phyloP scores from a whole-genome alignment of 208 protist genomes.

The Strigomonas culicis region DNA sequence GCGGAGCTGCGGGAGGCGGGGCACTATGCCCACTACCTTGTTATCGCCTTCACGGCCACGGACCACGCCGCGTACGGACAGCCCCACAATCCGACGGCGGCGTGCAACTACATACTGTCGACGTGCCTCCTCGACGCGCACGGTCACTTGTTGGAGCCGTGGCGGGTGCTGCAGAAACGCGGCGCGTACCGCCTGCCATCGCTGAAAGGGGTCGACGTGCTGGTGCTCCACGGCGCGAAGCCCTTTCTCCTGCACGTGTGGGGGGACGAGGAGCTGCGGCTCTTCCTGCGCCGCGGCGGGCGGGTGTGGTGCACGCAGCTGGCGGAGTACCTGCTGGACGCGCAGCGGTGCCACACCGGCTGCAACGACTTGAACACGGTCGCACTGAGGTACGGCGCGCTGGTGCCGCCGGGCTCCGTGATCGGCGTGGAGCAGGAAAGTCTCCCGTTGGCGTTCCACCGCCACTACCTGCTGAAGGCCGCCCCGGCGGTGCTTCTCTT shows the following conservation, averaged over 20 bases:
- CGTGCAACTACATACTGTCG: slow-evolving; percentile 58
- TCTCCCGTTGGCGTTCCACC: slow-evolving; percentile 62
- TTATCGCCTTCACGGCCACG: slow-evolving; percentile 63
- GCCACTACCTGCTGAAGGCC: slow-evolving; percentile 37
- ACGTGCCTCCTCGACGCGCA: slow-evolving; percentile 46
- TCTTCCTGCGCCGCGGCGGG: slow-evolving; percentile 71
- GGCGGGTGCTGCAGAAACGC: slow-evolving; percentile 44
- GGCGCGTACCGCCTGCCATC: slow-evolving; percentile 58
- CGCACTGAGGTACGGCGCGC: slow-evolving; percentile 48
- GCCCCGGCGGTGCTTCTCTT: slow-evolving; percentile 40
- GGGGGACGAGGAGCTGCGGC: slow-evolving; percentile 51
- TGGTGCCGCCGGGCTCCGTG: slow-evolving; percentile 46
- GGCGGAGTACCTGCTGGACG: slow-evolving; percentile 82
- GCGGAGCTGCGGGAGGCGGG: slow-evolving; percentile 45
- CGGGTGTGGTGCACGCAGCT: slow-evolving; percentile 86
- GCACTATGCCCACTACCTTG: slow-evolving; percentile 56
- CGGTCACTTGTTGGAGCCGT: slow-evolving; percentile 57
- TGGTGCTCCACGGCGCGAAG: slow-evolving; percentile 81
- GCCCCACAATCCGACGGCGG: slow-evolving; percentile 50
- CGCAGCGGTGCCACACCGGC: slow-evolving; percentile 60
- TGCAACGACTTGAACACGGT: too few relatives aligned
- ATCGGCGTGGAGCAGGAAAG: slow-evolving; percentile 36
- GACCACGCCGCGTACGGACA: slow-evolving; percentile 55
- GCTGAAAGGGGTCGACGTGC: slow-evolving; percentile 60
- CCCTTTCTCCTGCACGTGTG: slow-evolving; percentile 58